Evolutionary conservation across 129 eudicot genomes (phyloP).

Genomic region (Pulicaria dysenterica): DNA sequence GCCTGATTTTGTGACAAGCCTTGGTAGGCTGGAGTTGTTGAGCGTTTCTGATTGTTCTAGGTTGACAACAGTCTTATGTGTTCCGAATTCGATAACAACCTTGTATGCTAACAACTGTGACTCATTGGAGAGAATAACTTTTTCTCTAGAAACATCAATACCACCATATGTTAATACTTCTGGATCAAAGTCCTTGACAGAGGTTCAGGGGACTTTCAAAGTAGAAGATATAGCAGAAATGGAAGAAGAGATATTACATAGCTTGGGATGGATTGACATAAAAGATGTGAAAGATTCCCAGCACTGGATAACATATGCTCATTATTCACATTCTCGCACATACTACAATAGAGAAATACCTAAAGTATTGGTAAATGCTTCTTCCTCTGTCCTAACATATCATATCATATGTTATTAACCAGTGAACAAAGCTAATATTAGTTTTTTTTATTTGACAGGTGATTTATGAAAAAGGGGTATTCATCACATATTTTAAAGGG

Average conservation of each 20-base stretch:
- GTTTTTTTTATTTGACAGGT: background rate
- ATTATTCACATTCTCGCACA: background rate
- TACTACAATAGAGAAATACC: background rate
- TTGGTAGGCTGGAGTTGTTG: constrained; percentile 10
- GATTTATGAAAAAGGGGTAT: constrained; percentile 28
- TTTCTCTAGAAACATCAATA: background rate
- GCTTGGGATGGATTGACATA: constrained; percentile 21
- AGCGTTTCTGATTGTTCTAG: background rate
- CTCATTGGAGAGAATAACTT: constrained; percentile 1
- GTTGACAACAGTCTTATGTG: constrained; percentile 10
- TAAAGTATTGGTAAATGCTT: background rate
- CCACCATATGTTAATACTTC: background rate
- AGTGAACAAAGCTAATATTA: background rate
- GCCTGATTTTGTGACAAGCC: constrained; percentile 33
- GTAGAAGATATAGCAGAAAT: constrained; percentile 2
- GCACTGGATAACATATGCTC: background rate
- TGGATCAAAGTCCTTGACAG: background rate
- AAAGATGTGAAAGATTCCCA: background rate
- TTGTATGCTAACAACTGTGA: background rate
- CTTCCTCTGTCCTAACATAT: background rate
- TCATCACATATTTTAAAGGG: constrained; percentile 30
- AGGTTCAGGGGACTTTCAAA: constrained; percentile 18
- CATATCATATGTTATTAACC: too few species aligned
- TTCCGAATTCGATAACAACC: background rate
- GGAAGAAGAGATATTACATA: constrained; percentile 6